Conservation (phyloP, 2,329 filamentous ascomycete species). For the Dactylellina sp. region DNA sequence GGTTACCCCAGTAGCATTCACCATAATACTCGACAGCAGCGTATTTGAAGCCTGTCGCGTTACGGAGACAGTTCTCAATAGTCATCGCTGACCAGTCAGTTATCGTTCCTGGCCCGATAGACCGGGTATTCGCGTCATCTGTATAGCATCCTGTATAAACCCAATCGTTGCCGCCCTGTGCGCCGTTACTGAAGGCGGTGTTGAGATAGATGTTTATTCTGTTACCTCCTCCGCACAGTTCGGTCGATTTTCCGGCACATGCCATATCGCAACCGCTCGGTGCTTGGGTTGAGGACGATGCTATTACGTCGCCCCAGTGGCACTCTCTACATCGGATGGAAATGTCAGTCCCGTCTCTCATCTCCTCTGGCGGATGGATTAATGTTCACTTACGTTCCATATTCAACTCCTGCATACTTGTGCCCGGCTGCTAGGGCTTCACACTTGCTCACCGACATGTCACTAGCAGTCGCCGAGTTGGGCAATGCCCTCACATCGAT, state of each 20-base stretch:
- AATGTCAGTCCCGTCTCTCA: not conserved
- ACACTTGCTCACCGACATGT: slow-evolving; percentile 23
- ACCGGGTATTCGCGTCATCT: slow-evolving; percentile 2
- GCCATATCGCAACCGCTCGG: slow-evolving; percentile 2
- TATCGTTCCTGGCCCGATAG: not conserved
- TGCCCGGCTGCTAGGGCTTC: slow-evolving; percentile 16
- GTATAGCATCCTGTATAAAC: slow-evolving; percentile 15
- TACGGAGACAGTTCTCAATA: slow-evolving; percentile 16
- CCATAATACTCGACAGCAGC: slow-evolving; percentile 26
- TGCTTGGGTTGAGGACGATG: not conserved
- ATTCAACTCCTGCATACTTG: slow-evolving; percentile 35
- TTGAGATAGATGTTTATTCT: slow-evolving; percentile 23
- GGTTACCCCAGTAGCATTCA: slow-evolving; percentile 31
- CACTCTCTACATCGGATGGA: slow-evolving; percentile 1
- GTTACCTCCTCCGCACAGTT: slow-evolving; percentile 13
- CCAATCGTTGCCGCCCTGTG: slow-evolving; percentile 27
- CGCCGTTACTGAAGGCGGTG: slow-evolving; percentile 6
- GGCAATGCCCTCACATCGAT: slow-evolving; percentile 8
- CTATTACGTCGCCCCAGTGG: slow-evolving; percentile 7
- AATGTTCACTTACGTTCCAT: slow-evolving; percentile 26
- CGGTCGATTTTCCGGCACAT: not conserved
- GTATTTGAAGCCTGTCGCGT: slow-evolving; percentile 13
- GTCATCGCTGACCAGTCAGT: slow-evolving; percentile 31
- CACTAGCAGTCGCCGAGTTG: slow-evolving; percentile 7
- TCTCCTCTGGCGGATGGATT: too few relatives aligned